Evolutionary conservation across 495 filamentous ascomycete genomes (phyloP).

Genomic region (Aspergillus leporis): DNA sequence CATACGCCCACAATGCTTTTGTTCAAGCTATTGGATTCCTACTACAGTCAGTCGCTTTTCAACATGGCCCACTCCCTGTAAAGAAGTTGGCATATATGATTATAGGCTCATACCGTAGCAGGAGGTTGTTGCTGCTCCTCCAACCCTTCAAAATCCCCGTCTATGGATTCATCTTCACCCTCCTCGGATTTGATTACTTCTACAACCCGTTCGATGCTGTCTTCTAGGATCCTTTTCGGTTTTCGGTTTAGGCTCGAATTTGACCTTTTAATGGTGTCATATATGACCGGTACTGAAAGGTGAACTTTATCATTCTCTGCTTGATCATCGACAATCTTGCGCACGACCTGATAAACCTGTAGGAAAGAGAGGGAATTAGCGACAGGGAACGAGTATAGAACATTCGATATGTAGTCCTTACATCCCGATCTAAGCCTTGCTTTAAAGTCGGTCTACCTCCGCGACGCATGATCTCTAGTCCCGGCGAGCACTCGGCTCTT

Average conservation of each 20-base stretch:
- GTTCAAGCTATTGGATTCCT: slow-evolving; percentile 73
- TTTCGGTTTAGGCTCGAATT: slow-evolving; percentile 82
- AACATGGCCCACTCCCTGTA: neutral
- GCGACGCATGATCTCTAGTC: slow-evolving; percentile 28
- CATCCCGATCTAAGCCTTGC: slow-evolving; percentile 58
- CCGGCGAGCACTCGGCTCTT: neutral
- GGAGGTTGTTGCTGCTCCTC: slow-evolving; percentile 40
- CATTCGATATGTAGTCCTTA: slow-evolving; percentile 22
- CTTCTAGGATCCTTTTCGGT: slow-evolving; percentile 77
- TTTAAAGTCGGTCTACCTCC: slow-evolving; percentile 50
- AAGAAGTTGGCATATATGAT: neutral
- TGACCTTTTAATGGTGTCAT: slow-evolving; percentile 75
- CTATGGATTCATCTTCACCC: slow-evolving; percentile 55
- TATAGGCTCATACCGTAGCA: slow-evolving; percentile 29
- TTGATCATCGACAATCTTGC: slow-evolving; percentile 69
- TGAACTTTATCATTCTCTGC: slow-evolving; percentile 43
- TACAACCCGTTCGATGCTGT: slow-evolving; percentile 83
- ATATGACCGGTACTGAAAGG: slow-evolving; percentile 63
- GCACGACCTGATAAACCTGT: slow-evolving; percentile 73
- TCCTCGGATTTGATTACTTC: slow-evolving; percentile 70
- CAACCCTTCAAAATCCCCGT: slow-evolving; percentile 67
- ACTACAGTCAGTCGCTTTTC: slow-evolving; percentile 6
- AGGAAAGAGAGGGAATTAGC: slow-evolving; percentile 10
- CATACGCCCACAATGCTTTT: slow-evolving; percentile 70
- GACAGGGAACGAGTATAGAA: neutral